Conservation (phyloP, 2,329 filamentous ascomycete species). For the Apiospora kogelbergensis region DNA sequence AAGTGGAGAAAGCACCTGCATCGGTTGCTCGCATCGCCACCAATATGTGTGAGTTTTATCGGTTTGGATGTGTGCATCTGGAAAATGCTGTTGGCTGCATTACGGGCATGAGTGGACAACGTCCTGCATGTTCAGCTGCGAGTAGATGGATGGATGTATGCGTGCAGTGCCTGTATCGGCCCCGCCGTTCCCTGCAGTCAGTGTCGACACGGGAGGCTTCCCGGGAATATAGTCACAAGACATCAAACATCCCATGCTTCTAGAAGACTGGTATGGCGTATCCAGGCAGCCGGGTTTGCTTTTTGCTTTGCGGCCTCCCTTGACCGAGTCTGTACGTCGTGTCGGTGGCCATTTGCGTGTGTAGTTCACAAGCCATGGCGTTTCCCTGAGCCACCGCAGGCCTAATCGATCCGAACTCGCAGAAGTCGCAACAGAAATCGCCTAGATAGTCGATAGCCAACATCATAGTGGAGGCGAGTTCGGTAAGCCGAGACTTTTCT, state of each 20-base stretch:
- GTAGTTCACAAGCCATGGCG: no score
- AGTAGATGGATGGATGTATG: neutral
- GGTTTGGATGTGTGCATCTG: neutral
- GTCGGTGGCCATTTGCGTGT: neutral
- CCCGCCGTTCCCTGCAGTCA: neutral
- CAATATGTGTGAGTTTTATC: neutral
- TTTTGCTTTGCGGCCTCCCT: neutral
- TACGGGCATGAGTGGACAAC: neutral
- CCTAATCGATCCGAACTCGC: neutral
- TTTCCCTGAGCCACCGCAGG: neutral
- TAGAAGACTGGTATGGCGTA: neutral
- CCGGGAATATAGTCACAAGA: neutral
- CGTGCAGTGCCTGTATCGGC: neutral
- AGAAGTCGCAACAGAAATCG: neutral
- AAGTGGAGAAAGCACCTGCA: neutral
- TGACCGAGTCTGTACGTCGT: neutral
- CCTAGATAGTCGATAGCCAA: neutral
- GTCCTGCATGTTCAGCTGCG: neutral
- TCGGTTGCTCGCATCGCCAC: neutral
- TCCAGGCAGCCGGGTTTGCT: neutral
- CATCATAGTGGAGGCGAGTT: neutral
- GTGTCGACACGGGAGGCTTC: neutral
- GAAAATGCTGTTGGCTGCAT: neutral
- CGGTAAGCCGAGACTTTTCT: neutral
- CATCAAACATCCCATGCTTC: neutral